Conservation (phyloP, 306 rosid species). For the Corylus americana region DNA sequence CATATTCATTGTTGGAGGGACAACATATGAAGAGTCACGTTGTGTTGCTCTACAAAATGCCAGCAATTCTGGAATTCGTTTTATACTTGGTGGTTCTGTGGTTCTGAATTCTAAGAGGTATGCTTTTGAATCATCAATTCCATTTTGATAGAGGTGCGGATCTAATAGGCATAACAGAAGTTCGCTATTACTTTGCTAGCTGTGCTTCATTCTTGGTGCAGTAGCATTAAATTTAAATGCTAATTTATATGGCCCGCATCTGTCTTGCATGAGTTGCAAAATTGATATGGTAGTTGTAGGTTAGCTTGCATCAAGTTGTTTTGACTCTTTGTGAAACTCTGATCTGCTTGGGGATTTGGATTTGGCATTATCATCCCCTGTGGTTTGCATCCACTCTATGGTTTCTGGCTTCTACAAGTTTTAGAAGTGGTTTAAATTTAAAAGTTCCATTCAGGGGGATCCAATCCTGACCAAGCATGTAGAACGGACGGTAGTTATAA, state of each 20-base stretch:
- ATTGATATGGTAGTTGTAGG: conserved; percentile 17
- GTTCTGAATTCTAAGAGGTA: conserved; percentile 93
- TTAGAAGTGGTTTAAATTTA: not conserved
- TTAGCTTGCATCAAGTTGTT: conserved; percentile 10
- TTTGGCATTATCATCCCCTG: conserved; percentile 1
- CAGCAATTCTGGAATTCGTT: conserved; percentile 74
- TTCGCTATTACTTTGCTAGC: conserved; percentile 4
- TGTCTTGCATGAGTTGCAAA: conserved; percentile 26
- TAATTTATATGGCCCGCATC: conserved; percentile 15
- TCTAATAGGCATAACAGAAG: conserved; percentile 13
- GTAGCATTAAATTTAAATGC: conserved; percentile 6
- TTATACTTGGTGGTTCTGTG: conserved; percentile 85
- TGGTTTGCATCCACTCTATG: not conserved
- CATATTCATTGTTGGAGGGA: conserved; percentile 92
- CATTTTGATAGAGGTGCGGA: conserved; percentile 7
- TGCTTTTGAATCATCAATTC: conserved; percentile 17
- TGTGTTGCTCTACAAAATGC: conserved; percentile 83
- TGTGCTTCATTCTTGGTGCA: conserved; percentile 16
- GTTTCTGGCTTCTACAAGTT: not conserved
- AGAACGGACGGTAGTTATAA: not conserved
- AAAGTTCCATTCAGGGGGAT: not conserved
- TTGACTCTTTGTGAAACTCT: not conserved
- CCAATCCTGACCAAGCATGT: not conserved
- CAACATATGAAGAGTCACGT: conserved; percentile 92
- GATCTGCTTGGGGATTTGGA: not conserved